Evolutionary conservation across 169 alveolate genomes (phyloP).

Genomic region (Cryptosporidium sp.): DNA sequence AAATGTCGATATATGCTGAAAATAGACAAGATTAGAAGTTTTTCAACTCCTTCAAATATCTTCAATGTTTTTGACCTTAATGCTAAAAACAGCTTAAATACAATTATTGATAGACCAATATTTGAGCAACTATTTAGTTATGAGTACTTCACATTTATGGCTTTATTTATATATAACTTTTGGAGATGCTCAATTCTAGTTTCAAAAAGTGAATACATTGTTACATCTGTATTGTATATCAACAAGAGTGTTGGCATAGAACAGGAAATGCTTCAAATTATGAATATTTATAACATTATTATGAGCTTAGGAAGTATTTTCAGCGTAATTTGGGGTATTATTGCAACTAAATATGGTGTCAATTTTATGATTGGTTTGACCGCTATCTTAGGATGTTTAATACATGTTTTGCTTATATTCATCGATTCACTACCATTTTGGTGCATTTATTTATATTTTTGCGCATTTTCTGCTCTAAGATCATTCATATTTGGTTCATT

Average conservation of each 20-base stretch:
- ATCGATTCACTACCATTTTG: conserved; percentile 32
- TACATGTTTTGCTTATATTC: conserved; percentile 48
- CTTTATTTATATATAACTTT: conserved; percentile 53
- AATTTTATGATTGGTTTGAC: conserved; percentile 55
- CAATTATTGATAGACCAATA: conserved; percentile 2
- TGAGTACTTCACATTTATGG: conserved; percentile 60
- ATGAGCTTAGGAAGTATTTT: conserved; percentile 72
- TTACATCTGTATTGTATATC: conserved; percentile 10
- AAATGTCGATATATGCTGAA: conserved; percentile 39
- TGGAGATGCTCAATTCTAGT: conserved; percentile 73
- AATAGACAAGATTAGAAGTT: conserved; percentile 39
- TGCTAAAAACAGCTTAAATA: neutral
- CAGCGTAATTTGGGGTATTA: conserved; percentile 65
- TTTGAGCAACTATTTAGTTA: conserved; percentile 42
- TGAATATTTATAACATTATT: conserved; percentile 58
- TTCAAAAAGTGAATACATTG: conserved; percentile 67
- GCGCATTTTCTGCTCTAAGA: conserved; percentile 68
- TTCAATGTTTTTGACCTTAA: neutral
- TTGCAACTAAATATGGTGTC: conserved; percentile 72
- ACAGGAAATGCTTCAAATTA: conserved; percentile 8
- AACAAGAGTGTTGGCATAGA: neutral
- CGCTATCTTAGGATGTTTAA: conserved; percentile 59
- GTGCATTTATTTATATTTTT: conserved; percentile 57
- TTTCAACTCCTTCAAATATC: conserved; percentile 15
- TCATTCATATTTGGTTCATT: conserved; percentile 66